phyloP scores from a whole-genome alignment of 768 basidiomycete species.

The Ramaria rubella region DNA sequence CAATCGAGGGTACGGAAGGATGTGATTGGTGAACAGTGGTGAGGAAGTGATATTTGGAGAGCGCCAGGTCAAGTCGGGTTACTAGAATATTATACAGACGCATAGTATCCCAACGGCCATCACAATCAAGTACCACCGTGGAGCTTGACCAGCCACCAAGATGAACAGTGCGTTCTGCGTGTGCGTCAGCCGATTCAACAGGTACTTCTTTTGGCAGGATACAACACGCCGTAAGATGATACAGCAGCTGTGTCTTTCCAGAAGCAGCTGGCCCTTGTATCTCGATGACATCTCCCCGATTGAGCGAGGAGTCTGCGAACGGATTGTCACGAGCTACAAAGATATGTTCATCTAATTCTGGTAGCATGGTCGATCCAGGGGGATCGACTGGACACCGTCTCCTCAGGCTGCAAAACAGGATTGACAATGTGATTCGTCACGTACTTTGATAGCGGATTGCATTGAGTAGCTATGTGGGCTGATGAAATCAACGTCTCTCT shows the following conservation, averaged over 20 bases:
- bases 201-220: constrained; percentile 39
- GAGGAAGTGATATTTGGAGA: neutral
- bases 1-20: constrained; percentile 19
- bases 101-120: constrained; percentile 53
- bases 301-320: constrained; percentile 24
- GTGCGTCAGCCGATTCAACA: neutral
- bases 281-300: constrained; percentile 61
- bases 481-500: neutral
- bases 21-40: neutral
- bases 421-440: neutral
- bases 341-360: constrained; percentile 30
- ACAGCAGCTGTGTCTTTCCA: constrained; percentile 76
- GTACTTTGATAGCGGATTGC: constrained; percentile 35
- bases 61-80: constrained; percentile 31
- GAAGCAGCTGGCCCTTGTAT: constrained; percentile 68
- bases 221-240: constrained; percentile 53
- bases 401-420: constrained; percentile 1
- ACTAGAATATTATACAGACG: constrained; percentile 50
- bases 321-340: neutral
- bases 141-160: constrained; percentile 59
- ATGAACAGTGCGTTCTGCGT: constrained; percentile 20
- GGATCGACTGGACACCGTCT: constrained; percentile 23
- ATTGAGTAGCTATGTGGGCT: constrained; percentile 34
- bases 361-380: constrained; percentile 25
- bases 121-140: constrained; percentile 66